Conservation (phyloP, 352 stramenopile species). For the Elongisporangium senticosum region DNA sequence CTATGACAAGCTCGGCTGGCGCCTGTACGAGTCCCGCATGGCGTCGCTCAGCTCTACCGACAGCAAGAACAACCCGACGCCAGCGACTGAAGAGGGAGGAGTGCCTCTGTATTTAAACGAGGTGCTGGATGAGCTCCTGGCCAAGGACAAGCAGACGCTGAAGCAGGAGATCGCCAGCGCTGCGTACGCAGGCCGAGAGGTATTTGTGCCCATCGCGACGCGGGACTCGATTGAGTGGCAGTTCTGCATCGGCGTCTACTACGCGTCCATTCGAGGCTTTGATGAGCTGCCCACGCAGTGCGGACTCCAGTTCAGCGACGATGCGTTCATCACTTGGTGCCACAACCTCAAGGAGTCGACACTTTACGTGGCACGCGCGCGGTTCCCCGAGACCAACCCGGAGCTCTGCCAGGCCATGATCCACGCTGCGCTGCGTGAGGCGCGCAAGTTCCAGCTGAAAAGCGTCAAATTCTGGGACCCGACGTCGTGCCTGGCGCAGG, state of each 20-base stretch:
- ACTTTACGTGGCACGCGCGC: constrained; percentile 38
- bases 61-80: not conserved
- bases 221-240: constrained; percentile 51
- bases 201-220: constrained; percentile 36
- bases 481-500: constrained; percentile 14
- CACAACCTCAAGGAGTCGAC: constrained; percentile 50
- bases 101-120: constrained; percentile 22
- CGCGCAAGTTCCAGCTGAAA: constrained; percentile 25
- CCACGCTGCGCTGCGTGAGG: constrained; percentile 19
- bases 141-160: constrained; percentile 26
- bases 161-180: constrained; percentile 18
- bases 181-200: constrained; percentile 17
- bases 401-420: constrained; percentile 17
- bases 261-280: constrained; percentile 22
- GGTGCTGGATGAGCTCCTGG: constrained; percentile 27
- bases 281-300: constrained; percentile 25
- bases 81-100: not conserved
- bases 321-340: constrained; percentile 49
- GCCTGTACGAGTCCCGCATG: constrained; percentile 25
- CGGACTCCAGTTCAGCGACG: constrained; percentile 26
- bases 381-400: constrained; percentile 21
- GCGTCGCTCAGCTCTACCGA: constrained; percentile 17
- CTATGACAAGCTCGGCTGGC: constrained; percentile 53
- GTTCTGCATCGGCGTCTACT: constrained; percentile 40
- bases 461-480: constrained; percentile 41